Conservation (phyloP, 2,329 filamentous ascomycete species). For the Cercospora sesami region DNA sequence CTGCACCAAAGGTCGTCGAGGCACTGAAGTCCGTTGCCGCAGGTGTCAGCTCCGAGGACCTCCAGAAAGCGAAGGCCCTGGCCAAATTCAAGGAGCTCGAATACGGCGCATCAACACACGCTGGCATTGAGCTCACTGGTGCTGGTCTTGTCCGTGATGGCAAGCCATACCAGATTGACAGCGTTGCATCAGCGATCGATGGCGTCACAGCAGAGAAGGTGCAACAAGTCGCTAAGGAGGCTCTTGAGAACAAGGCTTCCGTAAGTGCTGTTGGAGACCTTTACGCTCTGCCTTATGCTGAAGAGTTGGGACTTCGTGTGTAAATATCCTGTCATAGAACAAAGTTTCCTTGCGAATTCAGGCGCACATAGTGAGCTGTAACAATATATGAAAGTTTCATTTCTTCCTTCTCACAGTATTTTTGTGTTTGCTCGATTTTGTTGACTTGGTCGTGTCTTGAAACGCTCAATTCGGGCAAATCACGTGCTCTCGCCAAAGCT, state of each 20-base stretch:
- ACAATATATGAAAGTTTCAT: conserved; percentile 33
- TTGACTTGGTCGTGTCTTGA: neutral
- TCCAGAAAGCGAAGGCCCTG: conserved; percentile 86
- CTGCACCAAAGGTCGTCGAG: conserved; percentile 75
- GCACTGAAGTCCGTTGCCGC: conserved; percentile 74
- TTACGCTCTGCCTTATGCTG: conserved; percentile 84
- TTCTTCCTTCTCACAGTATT: neutral
- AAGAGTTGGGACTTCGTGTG: conserved; percentile 91
- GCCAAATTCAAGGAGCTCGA: conserved; percentile 93
- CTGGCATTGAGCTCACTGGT: conserved; percentile 79
- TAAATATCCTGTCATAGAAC: conserved; percentile 57
- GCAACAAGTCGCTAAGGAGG: conserved; percentile 85
- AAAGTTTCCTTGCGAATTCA: conserved; percentile 32
- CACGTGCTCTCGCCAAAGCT: conserved; percentile 3
- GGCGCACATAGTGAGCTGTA: conserved; percentile 38
- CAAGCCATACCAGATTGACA: conserved; percentile 80
- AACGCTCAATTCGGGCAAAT: neutral
- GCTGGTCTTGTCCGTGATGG: conserved; percentile 77
- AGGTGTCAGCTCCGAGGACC: conserved; percentile 75
- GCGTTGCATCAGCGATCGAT: conserved; percentile 75
- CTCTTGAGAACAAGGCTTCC: conserved; percentile 84
- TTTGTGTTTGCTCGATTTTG: neutral
- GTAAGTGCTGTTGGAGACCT: conserved; percentile 90
- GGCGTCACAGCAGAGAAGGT: conserved; percentile 80
- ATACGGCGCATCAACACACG: conserved; percentile 72